Conservation (phyloP, 139 green algal genomes). For the Picochlorum sp. region DNA sequence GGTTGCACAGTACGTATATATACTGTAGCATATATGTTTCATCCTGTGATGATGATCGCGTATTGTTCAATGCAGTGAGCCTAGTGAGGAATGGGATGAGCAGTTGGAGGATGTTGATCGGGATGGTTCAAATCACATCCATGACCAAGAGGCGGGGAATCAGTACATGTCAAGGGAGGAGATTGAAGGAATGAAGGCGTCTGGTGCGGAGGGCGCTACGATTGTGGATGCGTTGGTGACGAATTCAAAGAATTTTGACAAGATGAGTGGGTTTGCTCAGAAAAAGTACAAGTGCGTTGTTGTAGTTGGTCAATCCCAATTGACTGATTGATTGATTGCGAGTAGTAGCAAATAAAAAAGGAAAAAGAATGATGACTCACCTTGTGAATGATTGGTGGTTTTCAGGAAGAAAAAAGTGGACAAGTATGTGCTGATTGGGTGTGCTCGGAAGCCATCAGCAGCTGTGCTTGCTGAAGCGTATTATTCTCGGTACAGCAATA, state of each 20-base stretch:
- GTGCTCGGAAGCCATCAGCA: constrained; percentile 42
- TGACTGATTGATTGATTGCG: no score
- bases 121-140: constrained; percentile 10
- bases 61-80: not conserved
- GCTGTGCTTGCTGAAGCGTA: constrained; percentile 48
- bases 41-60: not conserved
- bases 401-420: constrained; percentile 42
- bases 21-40: not conserved
- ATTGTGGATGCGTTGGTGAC: constrained; percentile 65
- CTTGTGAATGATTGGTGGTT: no score
- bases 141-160: not conserved
- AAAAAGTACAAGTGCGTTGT: constrained; percentile 63
- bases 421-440: constrained; percentile 42
- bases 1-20: not conserved
- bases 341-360: no score
- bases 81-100: constrained; percentile 9
- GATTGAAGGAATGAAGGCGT: constrained; percentile 19
- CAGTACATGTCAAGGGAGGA: constrained; percentile 11
- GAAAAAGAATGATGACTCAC: no score
- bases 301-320: no score
- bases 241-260: constrained; percentile 65
- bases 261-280: constrained; percentile 78
- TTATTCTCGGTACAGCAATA: constrained; percentile 30
- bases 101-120: not conserved
- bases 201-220: constrained; percentile 35